Conservation (phyloP, 2,329 filamentous ascomycete genomes). For the Beauveria sp. region DNA sequence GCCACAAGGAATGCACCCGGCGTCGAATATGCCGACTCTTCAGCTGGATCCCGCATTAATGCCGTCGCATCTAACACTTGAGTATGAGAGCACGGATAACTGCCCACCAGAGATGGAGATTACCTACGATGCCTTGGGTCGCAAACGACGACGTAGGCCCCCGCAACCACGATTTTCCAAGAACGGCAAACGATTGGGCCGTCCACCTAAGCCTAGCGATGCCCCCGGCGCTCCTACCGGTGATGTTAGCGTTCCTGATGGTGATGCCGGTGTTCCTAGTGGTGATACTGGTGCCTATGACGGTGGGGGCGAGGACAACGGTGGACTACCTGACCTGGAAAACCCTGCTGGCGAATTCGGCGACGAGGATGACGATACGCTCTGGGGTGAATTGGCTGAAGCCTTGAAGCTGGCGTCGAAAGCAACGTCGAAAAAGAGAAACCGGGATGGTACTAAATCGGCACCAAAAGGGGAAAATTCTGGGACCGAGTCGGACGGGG, state of each 20-base stretch:
- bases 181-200: conserved; percentile 10
- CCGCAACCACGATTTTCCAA: conserved; percentile 10
- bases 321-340: neutral
- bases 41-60: neutral
- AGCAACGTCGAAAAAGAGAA: neutral
- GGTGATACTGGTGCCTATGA: neutral
- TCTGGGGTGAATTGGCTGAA: conserved; percentile 6
- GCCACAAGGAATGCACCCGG: neutral
- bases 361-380: conserved; percentile 1
- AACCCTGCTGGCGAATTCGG: neutral
- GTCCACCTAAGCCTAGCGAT: neutral
- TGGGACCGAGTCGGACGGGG: neutral
- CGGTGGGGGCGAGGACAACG: conserved; percentile 6
- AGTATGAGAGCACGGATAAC: neutral
- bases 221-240: neutral
- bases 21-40: neutral
- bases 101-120: neutral
- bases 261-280: too few species aligned
- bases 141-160: neutral
- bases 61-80: neutral
- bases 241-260: too few species aligned
- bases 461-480: neutral
- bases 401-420: conserved; percentile 2
- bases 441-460: neutral
- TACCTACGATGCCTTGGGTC: neutral